Base-by-base conservation (phyloP, 2,329 filamentous ascomycete species). In the Colletotrichum sp. region DNA sequence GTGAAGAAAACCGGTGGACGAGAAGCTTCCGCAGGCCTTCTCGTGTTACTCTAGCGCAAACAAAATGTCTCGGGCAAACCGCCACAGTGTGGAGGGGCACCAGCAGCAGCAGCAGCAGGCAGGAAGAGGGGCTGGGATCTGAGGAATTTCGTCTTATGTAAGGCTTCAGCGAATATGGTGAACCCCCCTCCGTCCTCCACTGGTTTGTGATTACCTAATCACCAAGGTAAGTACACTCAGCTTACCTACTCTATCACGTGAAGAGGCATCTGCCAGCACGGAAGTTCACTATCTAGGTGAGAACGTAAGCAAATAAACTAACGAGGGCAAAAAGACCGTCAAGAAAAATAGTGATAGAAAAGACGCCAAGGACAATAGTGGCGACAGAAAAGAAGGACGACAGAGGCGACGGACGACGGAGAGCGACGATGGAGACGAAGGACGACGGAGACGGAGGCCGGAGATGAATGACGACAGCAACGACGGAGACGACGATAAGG, bases 41-140 rank as follows among this genome's bases (percentile, higher is more conserved):
- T 77, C 62, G 61, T 75, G 75, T 71, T 62, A 49, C 65, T 66
- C 55, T 77, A 77, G 75, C 62, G 71, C 71, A 49, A 30, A 49
- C 70, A 69, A 5, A 75, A 61, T 75, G 75, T 77, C 75, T 77
- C 71, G 75, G 75, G 29, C 75, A 30, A 36, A 52, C 66, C 75
- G 75, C 71, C 66, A 75, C 52, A 63, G 59, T 52, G 62, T 36
- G 62, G 39, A 72, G 55, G 71, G 36, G 15, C 22, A 44, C 6
- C 39, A 49, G 39, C 39, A 49, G 9, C 34, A 44, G 19, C 39
- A n/a, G 19, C 39, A 44, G 39, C 39, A 12, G 16, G 8, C 13
- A 59, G 30, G n/a, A 22, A 29, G 34, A 39, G 66, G 39, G 71
- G 66, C 36, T 52, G 32, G 63, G 55, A 32, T 19, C 63, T 32